phyloP scores from a whole-genome alignment of 2,329 filamentous ascomycete genomes.

The Fusarium transvaalense region DNA sequence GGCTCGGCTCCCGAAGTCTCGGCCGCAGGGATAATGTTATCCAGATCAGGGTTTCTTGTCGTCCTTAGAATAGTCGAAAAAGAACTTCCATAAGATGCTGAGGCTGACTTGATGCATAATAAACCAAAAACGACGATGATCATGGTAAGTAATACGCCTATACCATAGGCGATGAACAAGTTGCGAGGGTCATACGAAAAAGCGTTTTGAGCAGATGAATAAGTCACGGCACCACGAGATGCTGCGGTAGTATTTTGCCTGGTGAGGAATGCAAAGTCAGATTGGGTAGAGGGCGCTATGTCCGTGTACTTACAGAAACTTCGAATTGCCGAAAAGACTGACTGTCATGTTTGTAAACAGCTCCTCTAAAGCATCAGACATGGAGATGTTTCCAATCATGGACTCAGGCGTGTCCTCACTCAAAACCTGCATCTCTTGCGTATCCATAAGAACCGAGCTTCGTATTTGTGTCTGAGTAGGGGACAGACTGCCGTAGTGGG shows the following conservation, averaged over 20 bases:
- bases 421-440: not conserved
- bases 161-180: constrained; percentile 11
- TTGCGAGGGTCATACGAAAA: constrained; percentile 21
- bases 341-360: not conserved
- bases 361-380: constrained; percentile 15
- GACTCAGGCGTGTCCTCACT: not conserved
- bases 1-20: constrained; percentile 23
- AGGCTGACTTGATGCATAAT: constrained; percentile 7
- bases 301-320: not conserved
- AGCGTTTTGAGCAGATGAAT: not conserved
- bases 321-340: constrained; percentile 18
- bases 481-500: not conserved
- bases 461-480: not conserved
- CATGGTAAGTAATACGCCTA: fast-evolving
- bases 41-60: constrained; percentile 15
- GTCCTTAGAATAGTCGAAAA: constrained; percentile 29
- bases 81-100: not conserved
- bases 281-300: not conserved
- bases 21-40: not conserved
- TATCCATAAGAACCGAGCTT: not conserved
- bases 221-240: not conserved
- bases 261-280: not conserved
- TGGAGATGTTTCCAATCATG: not conserved
- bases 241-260: constrained; percentile 1
- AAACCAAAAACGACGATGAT: not conserved